phyloP scores from a whole-genome alignment of 2,329 filamentous ascomycete species.

The Aspergillus brasiliensis region DNA sequence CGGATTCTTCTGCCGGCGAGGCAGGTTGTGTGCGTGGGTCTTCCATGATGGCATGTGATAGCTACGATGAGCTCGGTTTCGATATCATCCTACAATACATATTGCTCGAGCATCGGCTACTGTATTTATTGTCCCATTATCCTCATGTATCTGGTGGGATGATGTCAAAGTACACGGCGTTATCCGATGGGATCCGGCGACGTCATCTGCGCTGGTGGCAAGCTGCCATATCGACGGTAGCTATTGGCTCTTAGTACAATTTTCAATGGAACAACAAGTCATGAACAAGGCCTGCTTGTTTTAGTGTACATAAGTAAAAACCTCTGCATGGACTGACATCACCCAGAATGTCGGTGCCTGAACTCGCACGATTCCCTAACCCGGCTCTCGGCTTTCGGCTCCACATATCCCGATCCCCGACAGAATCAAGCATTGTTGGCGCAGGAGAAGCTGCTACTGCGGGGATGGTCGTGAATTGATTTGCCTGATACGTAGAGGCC shows the following conservation, averaged over 20 bases:
- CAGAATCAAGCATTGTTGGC: constrained; percentile 15
- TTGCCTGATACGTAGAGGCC: constrained; percentile 21
- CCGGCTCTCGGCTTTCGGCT: background rate
- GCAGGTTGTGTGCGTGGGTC: background rate
- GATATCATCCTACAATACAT: background rate
- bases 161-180: background rate
- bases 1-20: background rate
- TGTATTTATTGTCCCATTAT: background rate
- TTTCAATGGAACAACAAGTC: too few relatives aligned
- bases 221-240: background rate
- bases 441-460: constrained; percentile 19
- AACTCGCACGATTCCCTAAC: background rate
- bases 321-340: background rate
- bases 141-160: background rate
- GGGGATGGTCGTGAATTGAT: constrained; percentile 20
- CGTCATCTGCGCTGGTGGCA: background rate
- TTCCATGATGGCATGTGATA: background rate
- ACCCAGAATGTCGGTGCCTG: background rate
- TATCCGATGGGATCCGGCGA: background rate
- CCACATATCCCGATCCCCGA: background rate
- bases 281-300: too few relatives aligned
- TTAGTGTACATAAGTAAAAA: too few relatives aligned
- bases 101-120: background rate
- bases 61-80: background rate
- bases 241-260: background rate